Conservation (phyloP, 129 eudicot genomes). For the Centaurea solstitialis region DNA sequence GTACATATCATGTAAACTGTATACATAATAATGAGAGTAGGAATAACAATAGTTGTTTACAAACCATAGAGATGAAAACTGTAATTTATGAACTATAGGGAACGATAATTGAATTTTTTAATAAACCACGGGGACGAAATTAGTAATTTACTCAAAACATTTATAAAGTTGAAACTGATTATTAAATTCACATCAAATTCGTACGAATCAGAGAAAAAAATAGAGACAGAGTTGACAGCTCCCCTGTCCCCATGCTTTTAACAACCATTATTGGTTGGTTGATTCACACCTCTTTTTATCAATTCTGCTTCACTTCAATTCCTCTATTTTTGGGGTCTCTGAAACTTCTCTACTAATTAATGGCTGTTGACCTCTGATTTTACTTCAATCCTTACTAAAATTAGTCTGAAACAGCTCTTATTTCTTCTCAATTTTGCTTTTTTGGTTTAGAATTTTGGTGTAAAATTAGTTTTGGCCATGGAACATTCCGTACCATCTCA, state of each 20-base stretch:
- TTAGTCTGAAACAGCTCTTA: neutral
- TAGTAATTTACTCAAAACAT: neutral
- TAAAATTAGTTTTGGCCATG: slow-evolving; percentile 34
- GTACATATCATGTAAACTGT: too few species aligned
- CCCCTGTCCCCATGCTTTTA: slow-evolving; percentile 15
- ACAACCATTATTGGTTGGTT: slow-evolving; percentile 23
- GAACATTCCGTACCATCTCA: slow-evolving; percentile 33
- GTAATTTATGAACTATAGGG: too few species aligned
- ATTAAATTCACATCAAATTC: neutral
- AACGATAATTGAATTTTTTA: too few species aligned
- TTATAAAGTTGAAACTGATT: neutral
- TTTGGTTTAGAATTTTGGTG: neutral
- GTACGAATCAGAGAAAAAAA: slow-evolving; percentile 19
- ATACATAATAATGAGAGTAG: too few species aligned
- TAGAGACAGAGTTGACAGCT: neutral
- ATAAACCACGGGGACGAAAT: too few species aligned
- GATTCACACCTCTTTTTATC: too few species aligned
- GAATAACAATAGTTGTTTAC: too few species aligned
- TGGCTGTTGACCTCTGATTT: neutral
- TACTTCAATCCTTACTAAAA: neutral
- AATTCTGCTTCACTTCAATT: neutral
- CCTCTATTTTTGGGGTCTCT: too few species aligned
- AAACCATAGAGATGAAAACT: too few species aligned
- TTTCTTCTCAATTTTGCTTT: neutral
- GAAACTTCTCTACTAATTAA: too few species aligned